These are phyloP conservation scores for Citeromyces matritensis DNA, from an alignment of 805 yeast genomes.

Conservation along the genomic window DNA sequence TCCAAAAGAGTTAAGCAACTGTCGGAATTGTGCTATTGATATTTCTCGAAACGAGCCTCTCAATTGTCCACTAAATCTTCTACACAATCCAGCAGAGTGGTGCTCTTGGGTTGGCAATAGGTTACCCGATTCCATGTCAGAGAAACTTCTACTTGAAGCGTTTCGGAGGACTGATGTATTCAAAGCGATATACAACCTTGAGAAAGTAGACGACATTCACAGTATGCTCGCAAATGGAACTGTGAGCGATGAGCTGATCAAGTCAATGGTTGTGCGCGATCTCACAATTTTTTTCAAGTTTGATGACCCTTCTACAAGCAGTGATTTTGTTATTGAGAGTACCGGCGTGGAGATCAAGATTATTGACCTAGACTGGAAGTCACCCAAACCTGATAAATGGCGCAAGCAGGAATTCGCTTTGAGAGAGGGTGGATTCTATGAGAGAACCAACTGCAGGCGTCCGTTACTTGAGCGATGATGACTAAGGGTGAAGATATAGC, in stretches of 20 bases:
- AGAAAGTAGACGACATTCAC: conserved; percentile 16
- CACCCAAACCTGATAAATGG: conserved; percentile 31
- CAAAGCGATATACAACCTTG: conserved; percentile 13
- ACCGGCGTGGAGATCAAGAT: conserved; percentile 10
- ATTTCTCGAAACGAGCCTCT: neutral
- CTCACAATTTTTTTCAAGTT: conserved; percentile 29
- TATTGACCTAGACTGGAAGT: conserved; percentile 35
- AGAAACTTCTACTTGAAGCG: neutral
- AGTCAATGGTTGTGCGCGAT: conserved; percentile 37
- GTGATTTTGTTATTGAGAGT: neutral
- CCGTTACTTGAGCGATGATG: conserved; percentile 1
- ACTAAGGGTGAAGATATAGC: neutral
- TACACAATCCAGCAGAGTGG: conserved; percentile 15
- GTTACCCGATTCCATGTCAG: neutral
- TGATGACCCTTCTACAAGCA: conserved; percentile 9
- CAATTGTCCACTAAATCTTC: conserved; percentile 24
- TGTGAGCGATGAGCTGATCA: conserved; percentile 22
- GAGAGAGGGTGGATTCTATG: conserved; percentile 1
- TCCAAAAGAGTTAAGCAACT: conserved; percentile 13
- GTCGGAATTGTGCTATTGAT: conserved; percentile 28
- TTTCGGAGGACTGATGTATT: conserved; percentile 3
- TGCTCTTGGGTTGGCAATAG: conserved; percentile 10
- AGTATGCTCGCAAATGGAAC: conserved; percentile 13
- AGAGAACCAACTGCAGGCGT: neutral
- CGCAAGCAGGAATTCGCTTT: conserved; percentile 9